These are phyloP conservation scores for Tarenaya hassleriana DNA, from an alignment of 345 rosid species.

Conservation along the genomic window DNA sequence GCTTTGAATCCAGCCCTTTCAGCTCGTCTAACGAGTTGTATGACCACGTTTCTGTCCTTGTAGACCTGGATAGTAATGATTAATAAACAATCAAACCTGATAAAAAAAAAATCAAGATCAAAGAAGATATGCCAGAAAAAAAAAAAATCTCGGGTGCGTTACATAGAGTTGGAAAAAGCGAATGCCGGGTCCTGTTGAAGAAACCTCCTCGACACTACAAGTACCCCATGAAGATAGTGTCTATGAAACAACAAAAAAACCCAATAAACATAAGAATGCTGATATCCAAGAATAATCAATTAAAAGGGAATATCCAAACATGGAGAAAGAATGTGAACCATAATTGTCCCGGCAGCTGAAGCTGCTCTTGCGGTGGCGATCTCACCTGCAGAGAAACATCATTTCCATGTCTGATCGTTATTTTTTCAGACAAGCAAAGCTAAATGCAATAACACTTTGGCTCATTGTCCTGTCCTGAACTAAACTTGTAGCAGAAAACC, in stretches of 20 bases:
- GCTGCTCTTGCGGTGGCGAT: slow-evolving; percentile 91
- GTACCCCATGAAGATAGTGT: slow-evolving; percentile 92
- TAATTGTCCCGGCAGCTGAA: slow-evolving; percentile 76
- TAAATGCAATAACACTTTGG: too few species aligned
- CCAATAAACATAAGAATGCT: neutral
- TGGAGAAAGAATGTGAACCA: slow-evolving; percentile 47
- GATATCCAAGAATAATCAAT: neutral
- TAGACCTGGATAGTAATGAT: slow-evolving; percentile 41
- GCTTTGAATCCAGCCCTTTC: slow-evolving; percentile 93
- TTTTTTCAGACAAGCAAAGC: neutral
- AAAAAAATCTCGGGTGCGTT: slow-evolving; percentile 23
- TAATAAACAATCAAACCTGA: neutral
- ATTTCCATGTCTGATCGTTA: neutral
- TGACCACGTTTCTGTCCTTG: slow-evolving; percentile 76
- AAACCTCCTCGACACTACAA: slow-evolving; percentile 91
- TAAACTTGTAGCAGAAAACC: too few species aligned
- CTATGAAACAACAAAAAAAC: slow-evolving; percentile 35
- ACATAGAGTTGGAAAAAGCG: slow-evolving; percentile 95
- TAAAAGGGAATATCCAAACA: neutral
- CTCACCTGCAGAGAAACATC: slow-evolving; percentile 54
- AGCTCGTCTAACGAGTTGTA: slow-evolving; percentile 84
- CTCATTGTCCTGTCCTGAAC: too few species aligned
- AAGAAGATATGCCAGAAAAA: neutral
- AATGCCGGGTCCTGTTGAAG: slow-evolving; percentile 90
- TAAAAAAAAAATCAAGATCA: neutral